Conservation (phyloP, 2,329 filamentous ascomycete species). For the Nemania sp. region DNA sequence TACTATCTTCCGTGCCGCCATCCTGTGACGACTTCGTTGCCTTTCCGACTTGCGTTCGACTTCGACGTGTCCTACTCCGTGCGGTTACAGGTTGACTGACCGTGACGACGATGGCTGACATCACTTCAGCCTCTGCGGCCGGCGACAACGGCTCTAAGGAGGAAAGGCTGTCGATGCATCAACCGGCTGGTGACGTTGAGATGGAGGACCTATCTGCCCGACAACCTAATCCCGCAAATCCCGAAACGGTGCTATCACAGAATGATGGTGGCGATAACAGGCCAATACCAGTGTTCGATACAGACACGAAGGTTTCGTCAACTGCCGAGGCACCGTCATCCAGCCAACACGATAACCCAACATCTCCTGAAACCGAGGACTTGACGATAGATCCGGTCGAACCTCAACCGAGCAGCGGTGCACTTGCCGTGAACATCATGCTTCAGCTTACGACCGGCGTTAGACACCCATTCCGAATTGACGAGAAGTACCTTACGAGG, state of each 20-base stretch:
- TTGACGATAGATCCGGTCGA: slow-evolving; percentile 41
- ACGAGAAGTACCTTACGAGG: slow-evolving; percentile 81
- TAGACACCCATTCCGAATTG: slow-evolving; percentile 86
- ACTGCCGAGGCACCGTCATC: slow-evolving; percentile 34
- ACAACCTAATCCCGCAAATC: slow-evolving; percentile 31
- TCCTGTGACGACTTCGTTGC: slow-evolving; percentile 2
- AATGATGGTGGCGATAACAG: slow-evolving; percentile 28
- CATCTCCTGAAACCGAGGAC: slow-evolving; percentile 36
- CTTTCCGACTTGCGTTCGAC: slow-evolving; percentile 10
- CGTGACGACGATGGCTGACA: slow-evolving; percentile 33
- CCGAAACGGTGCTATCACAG: slow-evolving; percentile 22
- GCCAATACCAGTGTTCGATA: slow-evolving; percentile 30
- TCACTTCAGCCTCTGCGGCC: slow-evolving; percentile 27
- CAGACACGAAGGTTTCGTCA: slow-evolving; percentile 31
- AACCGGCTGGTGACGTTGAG: slow-evolving; percentile 35
- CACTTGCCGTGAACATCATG: slow-evolving; percentile 70
- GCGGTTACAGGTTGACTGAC: slow-evolving; percentile 16
- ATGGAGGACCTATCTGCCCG: slow-evolving; percentile 37
- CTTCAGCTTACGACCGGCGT: slow-evolving; percentile 78
- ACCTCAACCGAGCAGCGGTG: slow-evolving; percentile 30
- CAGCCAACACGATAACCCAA: slow-evolving; percentile 37
- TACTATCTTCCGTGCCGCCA: not conserved
- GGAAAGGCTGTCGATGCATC: slow-evolving; percentile 30
- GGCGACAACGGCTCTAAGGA: slow-evolving; percentile 34
- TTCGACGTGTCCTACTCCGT: slow-evolving; percentile 23